Conservation (phyloP, 2,329 filamentous ascomycete genomes). For the Stachybotrys elegans region DNA sequence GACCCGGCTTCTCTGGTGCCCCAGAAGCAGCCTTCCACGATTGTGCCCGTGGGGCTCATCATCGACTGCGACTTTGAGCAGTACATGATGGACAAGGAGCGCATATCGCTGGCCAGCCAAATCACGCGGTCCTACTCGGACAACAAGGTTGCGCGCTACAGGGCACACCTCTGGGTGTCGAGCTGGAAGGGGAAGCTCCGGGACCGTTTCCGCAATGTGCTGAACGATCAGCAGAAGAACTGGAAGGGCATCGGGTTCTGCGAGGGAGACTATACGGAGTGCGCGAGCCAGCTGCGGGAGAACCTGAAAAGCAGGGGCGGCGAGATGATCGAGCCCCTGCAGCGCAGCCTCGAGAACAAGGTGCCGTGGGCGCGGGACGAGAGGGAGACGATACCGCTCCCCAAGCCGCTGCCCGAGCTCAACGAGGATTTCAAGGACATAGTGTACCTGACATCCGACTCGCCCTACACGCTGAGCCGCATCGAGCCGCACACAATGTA, state of each 20-base stretch:
- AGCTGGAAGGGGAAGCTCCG: slow-evolving; percentile 73
- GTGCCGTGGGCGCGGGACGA: slow-evolving; percentile 26
- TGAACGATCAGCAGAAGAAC: slow-evolving; percentile 64
- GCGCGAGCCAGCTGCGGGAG: slow-evolving; percentile 59
- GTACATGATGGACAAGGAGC: slow-evolving; percentile 82
- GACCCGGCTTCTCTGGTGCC: slow-evolving; percentile 30
- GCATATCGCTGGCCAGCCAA: slow-evolving; percentile 76
- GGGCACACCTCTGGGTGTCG: slow-evolving; percentile 69
- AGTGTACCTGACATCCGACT: slow-evolving; percentile 89
- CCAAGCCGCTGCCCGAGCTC: slow-evolving; percentile 25
- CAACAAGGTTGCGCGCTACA: slow-evolving; percentile 65
- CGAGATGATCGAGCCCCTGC: slow-evolving; percentile 54
- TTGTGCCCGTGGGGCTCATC: slow-evolving; percentile 73
- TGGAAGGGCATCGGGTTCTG: slow-evolving; percentile 78
- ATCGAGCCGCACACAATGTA: slow-evolving; percentile 88
- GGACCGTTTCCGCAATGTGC: slow-evolving; percentile 71
- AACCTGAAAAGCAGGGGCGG: slow-evolving; percentile 60
- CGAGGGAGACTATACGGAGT: slow-evolving; percentile 68
- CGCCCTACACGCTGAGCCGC: slow-evolving; percentile 74
- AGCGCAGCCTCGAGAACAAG: slow-evolving; percentile 24
- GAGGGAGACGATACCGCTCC: slow-evolving; percentile 25
- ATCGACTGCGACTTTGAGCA: slow-evolving; percentile 91
- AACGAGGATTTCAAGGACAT: slow-evolving; percentile 41
- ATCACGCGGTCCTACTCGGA: slow-evolving; percentile 87
- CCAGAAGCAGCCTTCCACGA: slow-evolving; percentile 34